phyloP scores from a whole-genome alignment of 169 alveolate species.

The Plasmodium relictum region DNA sequence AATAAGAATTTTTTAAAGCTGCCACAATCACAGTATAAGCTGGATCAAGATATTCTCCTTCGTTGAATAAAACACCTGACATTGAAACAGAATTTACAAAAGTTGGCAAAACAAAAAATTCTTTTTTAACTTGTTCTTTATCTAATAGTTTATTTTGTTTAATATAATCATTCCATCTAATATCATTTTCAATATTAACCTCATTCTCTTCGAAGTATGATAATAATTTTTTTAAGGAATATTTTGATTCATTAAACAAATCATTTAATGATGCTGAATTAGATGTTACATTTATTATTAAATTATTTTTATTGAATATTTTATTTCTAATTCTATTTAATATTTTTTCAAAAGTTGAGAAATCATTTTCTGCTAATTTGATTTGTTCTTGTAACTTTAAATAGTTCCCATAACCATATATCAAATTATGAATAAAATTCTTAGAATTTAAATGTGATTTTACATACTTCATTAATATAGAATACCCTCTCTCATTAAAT shows the following conservation, averaged over 20 bases:
- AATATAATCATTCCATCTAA: slow-evolving; percentile 74
- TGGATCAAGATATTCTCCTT: slow-evolving; percentile 79
- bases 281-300: slow-evolving; percentile 80
- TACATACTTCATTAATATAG: slow-evolving; percentile 75
- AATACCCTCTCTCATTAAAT: slow-evolving; percentile 77
- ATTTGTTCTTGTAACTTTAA: slow-evolving; percentile 75
- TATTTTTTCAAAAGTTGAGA: slow-evolving; percentile 67
- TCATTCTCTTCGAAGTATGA: slow-evolving; percentile 43
- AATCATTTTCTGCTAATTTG: slow-evolving; percentile 82
- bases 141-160: slow-evolving; percentile 40
- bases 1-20: slow-evolving; percentile 78
- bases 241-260: slow-evolving; percentile 71
- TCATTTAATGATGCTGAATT: slow-evolving; percentile 75
- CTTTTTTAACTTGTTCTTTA: slow-evolving; percentile 31
- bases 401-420: slow-evolving; percentile 81
- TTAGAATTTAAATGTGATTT: slow-evolving; percentile 78
- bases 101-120: slow-evolving; percentile 80
- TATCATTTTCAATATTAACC: background rate
- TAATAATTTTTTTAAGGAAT: slow-evolving; percentile 40
- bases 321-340: slow-evolving; percentile 79
- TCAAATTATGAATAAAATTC: slow-evolving; percentile 79
- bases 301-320: slow-evolving; percentile 73
- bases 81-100: slow-evolving; percentile 84
- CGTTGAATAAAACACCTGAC: slow-evolving; percentile 84
- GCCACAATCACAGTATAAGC: slow-evolving; percentile 80